Base-by-base conservation (phyloP, 78 protist species). In the Carpediemonas membranifera region DNA sequence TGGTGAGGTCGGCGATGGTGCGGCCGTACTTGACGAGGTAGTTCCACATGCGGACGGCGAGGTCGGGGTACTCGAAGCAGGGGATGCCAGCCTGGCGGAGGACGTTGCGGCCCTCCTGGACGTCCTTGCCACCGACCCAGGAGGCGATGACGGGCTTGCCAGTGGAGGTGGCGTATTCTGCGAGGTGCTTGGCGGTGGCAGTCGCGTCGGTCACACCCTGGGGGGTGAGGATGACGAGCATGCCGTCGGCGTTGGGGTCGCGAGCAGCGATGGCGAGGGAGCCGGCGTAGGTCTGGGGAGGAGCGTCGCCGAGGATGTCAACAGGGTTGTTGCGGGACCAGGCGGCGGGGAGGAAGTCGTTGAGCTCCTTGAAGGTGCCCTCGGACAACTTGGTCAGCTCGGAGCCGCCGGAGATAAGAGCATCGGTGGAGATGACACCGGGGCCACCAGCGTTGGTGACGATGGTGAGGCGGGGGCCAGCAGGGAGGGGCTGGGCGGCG, bases 241-340 rank as follows among this genome's bases (percentile, higher is more conserved):
- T n/a, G 59, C 63, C 78, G 43, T 73, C 78, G 47, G 33, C 13
- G 19, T 73, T 25, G 24, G 13, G 7, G 47, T 73, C 70, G 27
- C 34, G 39, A 18, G 63, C 59, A 21, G 41, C 36, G 25, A 61
- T 28, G 24, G 51, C 63, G 28, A 73, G 24, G 47, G 69, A 7
- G n/a, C 41, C 1, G 24, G 53, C 54, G 47, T 60, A 73, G 14
- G 43, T 15, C 27, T 2, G 14, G 35, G 67, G 51, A 21, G 2
- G 9, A n/a, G 78, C 59, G 25, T 73, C 78, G 43, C 78, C 78
- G 15, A 73, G 7, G 3, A 73, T 43, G 37, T 73, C 78, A 51
- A 73, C 34, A 33, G 78, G 78, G 69, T 73, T 73, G 31, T 55
- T 69, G 47, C 61, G 78, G 59, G 78, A 73, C 78, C 78, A 73